Percentiles rank a stretch among this genome's conserved stretches.
Evolutionary conservation across 129 eudicot genomes (phyloP).

Genomic region (Flaveria bidentis): DNA sequence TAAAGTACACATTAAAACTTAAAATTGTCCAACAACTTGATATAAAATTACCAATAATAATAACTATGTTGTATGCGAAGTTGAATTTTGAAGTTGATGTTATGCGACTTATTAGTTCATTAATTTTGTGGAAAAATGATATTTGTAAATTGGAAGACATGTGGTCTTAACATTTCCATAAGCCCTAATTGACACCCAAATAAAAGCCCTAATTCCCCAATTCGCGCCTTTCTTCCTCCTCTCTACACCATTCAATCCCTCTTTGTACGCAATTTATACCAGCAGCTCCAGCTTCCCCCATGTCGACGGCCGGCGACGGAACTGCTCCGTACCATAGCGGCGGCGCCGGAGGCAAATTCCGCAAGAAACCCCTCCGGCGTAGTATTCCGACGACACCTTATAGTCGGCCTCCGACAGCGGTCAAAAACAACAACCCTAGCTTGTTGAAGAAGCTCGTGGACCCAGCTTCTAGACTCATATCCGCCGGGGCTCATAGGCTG

Average conservation of each 20-base stretch:
- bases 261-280: slow-evolving; percentile 29
- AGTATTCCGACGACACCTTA: slow-evolving; percentile 65
- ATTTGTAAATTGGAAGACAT: too few species aligned
- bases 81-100: too few species aligned
- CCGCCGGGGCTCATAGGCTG: slow-evolving; percentile 64
- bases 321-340: slow-evolving; percentile 34
- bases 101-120: too few species aligned
- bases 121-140: too few species aligned
- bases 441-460: slow-evolving; percentile 74
- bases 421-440: slow-evolving; percentile 50
- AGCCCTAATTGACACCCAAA: slow-evolving; percentile 27
- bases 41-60: too few species aligned
- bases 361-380: slow-evolving; percentile 55
- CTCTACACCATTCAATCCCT: not conserved
- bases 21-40: too few species aligned
- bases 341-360: slow-evolving; percentile 75
- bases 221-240: slow-evolving; percentile 15
- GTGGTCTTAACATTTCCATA: slow-evolving; percentile 7
- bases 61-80: too few species aligned
- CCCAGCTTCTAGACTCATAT: slow-evolving; percentile 75
- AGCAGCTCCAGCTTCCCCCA: slow-evolving; percentile 28
- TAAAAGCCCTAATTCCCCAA: slow-evolving; percentile 63
- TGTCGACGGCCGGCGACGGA: slow-evolving; percentile 72
- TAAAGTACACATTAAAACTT: too few species aligned
- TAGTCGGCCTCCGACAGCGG: slow-evolving; percentile 65